Evolutionary conservation across 1,284 basidiomycete species (phyloP), one percentile per base, ranked within the genome.

Genomic region (Naganishia liquefaciens): DNA sequence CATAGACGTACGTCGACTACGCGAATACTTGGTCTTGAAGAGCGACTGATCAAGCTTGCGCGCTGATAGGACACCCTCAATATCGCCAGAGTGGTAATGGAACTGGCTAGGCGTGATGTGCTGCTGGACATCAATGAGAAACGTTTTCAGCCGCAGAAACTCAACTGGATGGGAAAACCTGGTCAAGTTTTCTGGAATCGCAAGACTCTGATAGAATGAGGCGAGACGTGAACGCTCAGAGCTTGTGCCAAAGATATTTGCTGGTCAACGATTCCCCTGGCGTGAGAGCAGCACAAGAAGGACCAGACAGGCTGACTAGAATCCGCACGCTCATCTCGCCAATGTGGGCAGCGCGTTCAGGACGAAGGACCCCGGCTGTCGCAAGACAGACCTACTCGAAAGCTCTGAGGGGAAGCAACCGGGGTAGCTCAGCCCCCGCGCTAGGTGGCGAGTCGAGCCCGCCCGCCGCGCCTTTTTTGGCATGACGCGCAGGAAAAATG

Each of bases 11-110:
- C 81, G 89, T 86, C 7, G 27, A 15, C 11, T 6, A 37, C 15
- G 28, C 25, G 33, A 7, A 10, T 13, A 37, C 33, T 13, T 37
- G 10, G 33, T 37, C 4, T 37, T 2, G 2, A 2, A 37, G 13
- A 37, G 13, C 33, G 2, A 37, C 33, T 37, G 33, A 37, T 37
- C 6, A 0, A 37, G 4, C 3, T 37, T 37, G 2, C 33, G 33
- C 33, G 33, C n/a, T 5, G 55, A 49, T 65, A 93, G 91, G 93
- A 96, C 77, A 84, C 90, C 33, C 87, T 88, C 17, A 95, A 95
- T 74, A 85, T 95, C 62, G 83, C 88, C 19, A 85, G 89, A 27
- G 87, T 96, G 65, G 76, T 94, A 43, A 79, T 84, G 53, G 89
- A 89, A 71, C 83, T 94, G 21, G 88, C 87, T 5, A 80, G 84